Evolutionary conservation across 371 early-diverging fungal genomes (phyloP).

Genomic region (Mortierella sp.): DNA sequence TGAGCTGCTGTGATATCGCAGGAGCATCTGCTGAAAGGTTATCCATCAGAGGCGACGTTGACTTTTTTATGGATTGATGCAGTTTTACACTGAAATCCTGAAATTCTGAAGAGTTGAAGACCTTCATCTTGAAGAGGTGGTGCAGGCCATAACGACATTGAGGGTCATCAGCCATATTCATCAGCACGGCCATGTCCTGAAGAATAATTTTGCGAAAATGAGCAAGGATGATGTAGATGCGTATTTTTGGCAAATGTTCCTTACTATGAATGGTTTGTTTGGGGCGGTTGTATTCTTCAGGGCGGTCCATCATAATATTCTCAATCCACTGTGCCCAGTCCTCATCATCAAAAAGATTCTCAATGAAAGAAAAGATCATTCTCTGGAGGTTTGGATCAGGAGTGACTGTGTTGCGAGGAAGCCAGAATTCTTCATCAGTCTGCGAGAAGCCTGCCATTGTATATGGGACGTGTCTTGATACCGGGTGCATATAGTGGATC

Average conservation of each 20-base stretch:
- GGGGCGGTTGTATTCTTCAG: conserved; percentile 1
- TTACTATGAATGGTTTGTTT: neutral
- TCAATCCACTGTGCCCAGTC: neutral
- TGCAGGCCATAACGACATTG: neutral
- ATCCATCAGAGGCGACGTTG: neutral
- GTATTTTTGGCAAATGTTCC: neutral
- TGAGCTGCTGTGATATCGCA: neutral
- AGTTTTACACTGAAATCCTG: neutral
- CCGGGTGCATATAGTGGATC: conserved; percentile 12
- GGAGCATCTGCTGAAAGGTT: neutral
- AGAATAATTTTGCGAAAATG: neutral
- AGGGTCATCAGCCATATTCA: neutral
- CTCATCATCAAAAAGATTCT: neutral
- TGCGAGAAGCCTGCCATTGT: conserved; percentile 16
- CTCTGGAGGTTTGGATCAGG: neutral
- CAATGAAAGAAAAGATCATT: conserved; percentile 5
- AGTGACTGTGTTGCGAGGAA: neutral
- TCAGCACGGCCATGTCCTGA: neutral
- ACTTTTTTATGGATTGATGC: neutral
- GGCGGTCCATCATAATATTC: conserved; percentile 6
- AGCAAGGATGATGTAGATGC: conserved; percentile 2
- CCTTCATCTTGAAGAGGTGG: neutral
- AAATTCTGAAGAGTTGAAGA: neutral
- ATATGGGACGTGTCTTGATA: conserved; percentile 11
- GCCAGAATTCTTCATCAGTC: conserved; percentile 1